A percentile compares a stretch with the other conserved stretches of the same genome.
Conservation (phyloP, 2,329 filamentous ascomycete genomes). For the Ilyonectria robusta region DNA sequence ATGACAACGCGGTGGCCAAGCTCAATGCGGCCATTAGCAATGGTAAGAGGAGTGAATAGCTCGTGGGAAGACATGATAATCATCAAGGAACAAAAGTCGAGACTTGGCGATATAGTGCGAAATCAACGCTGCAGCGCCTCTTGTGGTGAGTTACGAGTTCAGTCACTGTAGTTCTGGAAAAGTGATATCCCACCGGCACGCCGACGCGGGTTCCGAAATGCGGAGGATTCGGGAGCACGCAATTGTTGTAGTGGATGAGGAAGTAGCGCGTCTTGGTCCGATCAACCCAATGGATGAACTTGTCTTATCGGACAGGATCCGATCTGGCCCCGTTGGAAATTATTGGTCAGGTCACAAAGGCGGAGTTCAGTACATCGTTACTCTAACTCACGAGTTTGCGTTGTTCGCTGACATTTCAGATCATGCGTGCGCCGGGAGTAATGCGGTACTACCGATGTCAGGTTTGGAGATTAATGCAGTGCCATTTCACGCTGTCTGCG, state of each 20-base stretch:
- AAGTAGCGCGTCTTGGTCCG: background rate
- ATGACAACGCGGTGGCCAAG: conserved; percentile 14
- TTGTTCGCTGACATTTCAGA: no score
- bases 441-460: no score
- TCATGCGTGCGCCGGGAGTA: no score
- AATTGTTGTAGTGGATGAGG: background rate
- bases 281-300: background rate
- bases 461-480: no score
- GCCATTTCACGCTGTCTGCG: no score
- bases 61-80: background rate
- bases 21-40: conserved; percentile 14
- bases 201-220: background rate
- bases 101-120: background rate
- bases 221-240: background rate
- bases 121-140: background rate
- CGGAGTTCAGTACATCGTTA: background rate
- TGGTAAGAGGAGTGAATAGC: conserved; percentile 3
- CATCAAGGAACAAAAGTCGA: background rate
- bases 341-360: no score
- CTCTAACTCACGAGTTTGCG: background rate
- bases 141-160: background rate
- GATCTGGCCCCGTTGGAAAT: background rate
- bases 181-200: background rate
- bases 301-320: background rate
- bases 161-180: background rate